phyloP scores from a whole-genome alignment of 768 basidiomycete species.

The Phylloporus arenicola region DNA sequence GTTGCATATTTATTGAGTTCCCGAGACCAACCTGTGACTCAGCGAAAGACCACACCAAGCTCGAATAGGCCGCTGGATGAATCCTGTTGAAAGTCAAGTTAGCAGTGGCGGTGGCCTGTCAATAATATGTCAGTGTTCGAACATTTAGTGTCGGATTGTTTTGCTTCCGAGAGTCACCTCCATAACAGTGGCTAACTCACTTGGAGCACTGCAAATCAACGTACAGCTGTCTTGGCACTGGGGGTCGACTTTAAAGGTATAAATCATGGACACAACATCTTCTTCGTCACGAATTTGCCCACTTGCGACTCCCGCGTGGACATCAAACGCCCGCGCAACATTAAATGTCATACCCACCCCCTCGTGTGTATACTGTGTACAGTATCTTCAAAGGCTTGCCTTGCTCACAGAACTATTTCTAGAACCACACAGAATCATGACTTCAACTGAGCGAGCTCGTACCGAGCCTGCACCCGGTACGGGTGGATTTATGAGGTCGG shows the following conservation, averaged over 20 bases:
- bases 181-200: neutral
- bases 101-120: neutral
- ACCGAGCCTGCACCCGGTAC: constrained; percentile 14
- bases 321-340: neutral
- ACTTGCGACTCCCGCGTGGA: neutral
- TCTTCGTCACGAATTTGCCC: neutral
- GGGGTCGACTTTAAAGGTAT: neutral
- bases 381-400: neutral
- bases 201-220: neutral
- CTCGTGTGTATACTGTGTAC: constrained; percentile 3
- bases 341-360: constrained; percentile 11
- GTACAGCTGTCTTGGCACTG: neutral
- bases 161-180: neutral
- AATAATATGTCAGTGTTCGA: neutral
- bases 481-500: constrained; percentile 18
- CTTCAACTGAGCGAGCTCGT: constrained; percentile 6
- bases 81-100: neutral
- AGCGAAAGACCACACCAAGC: neutral
- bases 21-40: neutral
- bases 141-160: neutral
- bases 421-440: constrained; percentile 14
- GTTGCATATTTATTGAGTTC: neutral
- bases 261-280: neutral
- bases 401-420: neutral
- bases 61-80: neutral